Percentiles rank a stretch among this genome's conserved stretches.
phyloP scores from a whole-genome alignment of 129 eudicot species.

The Artemisia argyi region DNA sequence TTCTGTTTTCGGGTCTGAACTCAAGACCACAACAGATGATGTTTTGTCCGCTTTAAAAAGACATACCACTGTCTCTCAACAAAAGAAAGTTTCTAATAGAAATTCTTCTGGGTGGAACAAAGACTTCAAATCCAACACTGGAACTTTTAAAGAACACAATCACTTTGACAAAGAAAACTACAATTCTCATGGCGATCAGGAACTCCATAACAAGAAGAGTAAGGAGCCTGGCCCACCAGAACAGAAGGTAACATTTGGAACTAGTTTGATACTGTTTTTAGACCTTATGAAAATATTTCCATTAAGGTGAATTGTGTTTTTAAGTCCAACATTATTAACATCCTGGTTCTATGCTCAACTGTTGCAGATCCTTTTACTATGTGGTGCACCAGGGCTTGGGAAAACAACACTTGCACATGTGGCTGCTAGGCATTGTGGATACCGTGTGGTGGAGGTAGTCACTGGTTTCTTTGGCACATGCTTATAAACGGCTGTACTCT shows the following conservation, averaged over 20 bases:
- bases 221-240: conserved; percentile 72
- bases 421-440: conserved; percentile 97
- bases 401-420: conserved; percentile 99
- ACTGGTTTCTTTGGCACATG: conserved; percentile 11
- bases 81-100: conserved; percentile 41
- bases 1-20: conserved; percentile 84
- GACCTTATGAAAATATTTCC: not conserved
- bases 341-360: not conserved
- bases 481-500: conserved; percentile 1
- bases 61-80: conserved; percentile 69
- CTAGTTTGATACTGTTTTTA: conserved; percentile 18
- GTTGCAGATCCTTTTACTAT: conserved; percentile 86
- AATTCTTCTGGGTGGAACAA: conserved; percentile 47
- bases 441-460: conserved; percentile 90
- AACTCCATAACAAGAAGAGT: conserved; percentile 51
- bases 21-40: conserved; percentile 83
- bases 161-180: conserved; percentile 46
- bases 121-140: conserved; percentile 35
- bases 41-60: conserved; percentile 85
- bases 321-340: not conserved
- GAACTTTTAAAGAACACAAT: conserved; percentile 25
- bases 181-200: conserved; percentile 46
- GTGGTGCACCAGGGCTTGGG: conserved; percentile 99
- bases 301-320: conserved; percentile 16
- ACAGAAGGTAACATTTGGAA: conserved; percentile 62